These are phyloP conservation scores for Cercospora nicotianae DNA, from an alignment of 2,329 filamentous ascomycete species.

Conservation along the genomic window DNA sequence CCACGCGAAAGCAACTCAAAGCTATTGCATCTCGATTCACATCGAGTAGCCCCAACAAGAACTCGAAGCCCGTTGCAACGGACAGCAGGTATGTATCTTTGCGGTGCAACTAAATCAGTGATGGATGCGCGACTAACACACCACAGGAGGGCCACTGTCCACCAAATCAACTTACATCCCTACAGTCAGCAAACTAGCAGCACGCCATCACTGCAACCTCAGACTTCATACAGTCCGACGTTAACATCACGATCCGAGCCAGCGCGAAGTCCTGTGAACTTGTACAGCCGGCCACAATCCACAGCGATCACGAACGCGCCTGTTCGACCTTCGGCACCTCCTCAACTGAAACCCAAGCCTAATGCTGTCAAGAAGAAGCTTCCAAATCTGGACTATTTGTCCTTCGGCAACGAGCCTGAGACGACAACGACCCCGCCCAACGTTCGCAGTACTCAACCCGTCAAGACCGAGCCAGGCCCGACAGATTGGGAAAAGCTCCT, in stretches of 20 bases:
- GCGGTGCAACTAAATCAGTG: slow-evolving; percentile 31
- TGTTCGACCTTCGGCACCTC: slow-evolving; percentile 30
- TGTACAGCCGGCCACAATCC: slow-evolving; percentile 34
- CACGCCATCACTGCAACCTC: slow-evolving; percentile 50
- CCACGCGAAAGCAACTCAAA: slow-evolving; percentile 51
- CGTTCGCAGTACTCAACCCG: slow-evolving; percentile 28
- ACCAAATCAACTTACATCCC: slow-evolving; percentile 49
- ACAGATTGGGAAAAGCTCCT: slow-evolving; percentile 82
- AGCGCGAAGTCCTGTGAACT: slow-evolving; percentile 45
- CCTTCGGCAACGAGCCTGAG: slow-evolving; percentile 45
- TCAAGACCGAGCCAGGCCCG: slow-evolving; percentile 49
- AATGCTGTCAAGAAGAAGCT: slow-evolving; percentile 21
- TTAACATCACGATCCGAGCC: slow-evolving; percentile 49
- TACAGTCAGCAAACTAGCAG: slow-evolving; percentile 49
- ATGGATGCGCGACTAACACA: not conserved
- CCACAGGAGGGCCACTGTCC: slow-evolving; percentile 45
- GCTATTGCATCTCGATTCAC: slow-evolving; percentile 50
- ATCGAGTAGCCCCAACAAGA: slow-evolving; percentile 28
- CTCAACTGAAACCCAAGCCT: slow-evolving; percentile 24
- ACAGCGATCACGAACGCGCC: slow-evolving; percentile 23
- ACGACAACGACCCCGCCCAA: slow-evolving; percentile 10
- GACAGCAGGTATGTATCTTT: slow-evolving; percentile 29
- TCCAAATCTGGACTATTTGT: slow-evolving; percentile 51
- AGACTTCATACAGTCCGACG: slow-evolving; percentile 46
- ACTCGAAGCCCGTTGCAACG: slow-evolving; percentile 29